Conservation (phyloP, 768 basidiomycete genomes). For the Rhodotorula babjevae region DNA sequence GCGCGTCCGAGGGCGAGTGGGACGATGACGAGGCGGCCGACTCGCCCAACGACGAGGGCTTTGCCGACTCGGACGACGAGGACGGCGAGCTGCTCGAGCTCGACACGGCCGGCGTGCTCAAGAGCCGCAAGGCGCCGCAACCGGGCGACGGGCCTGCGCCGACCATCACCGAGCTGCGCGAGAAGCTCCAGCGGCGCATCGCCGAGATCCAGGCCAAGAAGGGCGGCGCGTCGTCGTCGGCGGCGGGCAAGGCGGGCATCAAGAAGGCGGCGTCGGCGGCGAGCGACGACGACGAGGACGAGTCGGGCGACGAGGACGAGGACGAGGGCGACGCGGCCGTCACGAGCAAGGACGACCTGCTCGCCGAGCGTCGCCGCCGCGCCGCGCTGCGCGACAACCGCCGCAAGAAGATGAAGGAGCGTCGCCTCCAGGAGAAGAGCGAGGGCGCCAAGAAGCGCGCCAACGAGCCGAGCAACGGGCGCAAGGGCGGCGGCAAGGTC, state of each 20-base stretch:
- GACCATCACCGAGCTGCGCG: conserved; percentile 35
- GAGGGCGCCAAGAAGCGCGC: conserved; percentile 44
- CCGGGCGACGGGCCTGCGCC: conserved; percentile 24
- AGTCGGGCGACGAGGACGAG: conserved; percentile 38
- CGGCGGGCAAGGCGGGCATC: conserved; percentile 39
- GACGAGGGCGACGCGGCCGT: conserved; percentile 29
- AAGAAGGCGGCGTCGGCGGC: conserved; percentile 42
- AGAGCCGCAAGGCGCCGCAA: not conserved
- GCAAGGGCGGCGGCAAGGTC: conserved; percentile 40
- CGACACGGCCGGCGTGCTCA: conserved; percentile 12
- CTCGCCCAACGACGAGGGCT: conserved; percentile 43
- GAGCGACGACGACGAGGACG: conserved; percentile 52
- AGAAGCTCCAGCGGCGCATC: conserved; percentile 33
- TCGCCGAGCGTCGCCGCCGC: conserved; percentile 72
- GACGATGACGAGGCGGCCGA: conserved; percentile 46
- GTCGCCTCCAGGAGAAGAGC: conserved; percentile 57
- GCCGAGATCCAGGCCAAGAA: conserved; percentile 37
- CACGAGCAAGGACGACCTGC: conserved; percentile 66
- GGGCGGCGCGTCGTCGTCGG: conserved; percentile 22
- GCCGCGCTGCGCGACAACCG: conserved; percentile 79
- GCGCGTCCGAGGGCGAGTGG: conserved; percentile 39
- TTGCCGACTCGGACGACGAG: conserved; percentile 39
- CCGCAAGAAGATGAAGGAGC: conserved; percentile 78
- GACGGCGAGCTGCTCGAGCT: conserved; percentile 32
- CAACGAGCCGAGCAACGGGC: conserved; percentile 37